Percentiles rank a stretch among this genome's conserved stretches.
Conservation (phyloP, 2,329 filamentous ascomycete species). For the Calonectria pseudoreteaudii region DNA sequence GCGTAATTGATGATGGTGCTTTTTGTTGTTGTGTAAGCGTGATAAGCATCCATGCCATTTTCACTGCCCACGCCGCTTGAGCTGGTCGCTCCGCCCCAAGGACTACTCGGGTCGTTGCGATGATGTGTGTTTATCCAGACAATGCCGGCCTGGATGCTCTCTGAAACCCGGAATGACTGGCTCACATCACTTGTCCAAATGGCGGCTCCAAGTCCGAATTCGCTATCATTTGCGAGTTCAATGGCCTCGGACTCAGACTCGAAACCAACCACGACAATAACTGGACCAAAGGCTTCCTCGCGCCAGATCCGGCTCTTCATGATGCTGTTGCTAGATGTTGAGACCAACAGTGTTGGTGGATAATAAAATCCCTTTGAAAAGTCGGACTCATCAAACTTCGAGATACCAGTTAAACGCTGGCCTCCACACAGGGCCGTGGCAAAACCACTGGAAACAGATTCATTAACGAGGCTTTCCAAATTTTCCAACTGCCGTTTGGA, state of each 20-base stretch:
- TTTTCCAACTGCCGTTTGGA: conserved; percentile 72
- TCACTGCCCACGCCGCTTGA: conserved; percentile 78
- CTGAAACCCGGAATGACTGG: conserved; percentile 80
- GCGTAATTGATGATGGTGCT: conserved; percentile 79
- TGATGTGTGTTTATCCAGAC: conserved; percentile 73
- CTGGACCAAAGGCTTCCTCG: conserved; percentile 87
- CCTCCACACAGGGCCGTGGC: conserved; percentile 58
- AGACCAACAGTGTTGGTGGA: conserved; percentile 78
- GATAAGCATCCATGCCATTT: conserved; percentile 75
- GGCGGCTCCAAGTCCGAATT: conserved; percentile 81
- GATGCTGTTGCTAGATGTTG: conserved; percentile 68
- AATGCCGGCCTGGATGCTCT: conserved; percentile 75
- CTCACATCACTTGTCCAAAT: conserved; percentile 82
- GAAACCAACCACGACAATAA: conserved; percentile 81
- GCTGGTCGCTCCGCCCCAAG: conserved; percentile 74
- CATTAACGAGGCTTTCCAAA: conserved; percentile 73
- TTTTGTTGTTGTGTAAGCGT: conserved; percentile 70
- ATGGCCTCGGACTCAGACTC: conserved; percentile 79
- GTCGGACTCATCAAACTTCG: conserved; percentile 62
- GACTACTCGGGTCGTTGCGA: conserved; percentile 77
- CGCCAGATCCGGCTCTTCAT: conserved; percentile 77
- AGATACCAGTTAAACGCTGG: conserved; percentile 58
- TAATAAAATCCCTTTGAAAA: conserved; percentile 78
- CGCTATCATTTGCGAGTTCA: conserved; percentile 77
- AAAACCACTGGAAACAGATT: conserved; percentile 68